Conservation (phyloP, 495 filamentous ascomycete genomes). For the Penicillium tannophilum region DNA sequence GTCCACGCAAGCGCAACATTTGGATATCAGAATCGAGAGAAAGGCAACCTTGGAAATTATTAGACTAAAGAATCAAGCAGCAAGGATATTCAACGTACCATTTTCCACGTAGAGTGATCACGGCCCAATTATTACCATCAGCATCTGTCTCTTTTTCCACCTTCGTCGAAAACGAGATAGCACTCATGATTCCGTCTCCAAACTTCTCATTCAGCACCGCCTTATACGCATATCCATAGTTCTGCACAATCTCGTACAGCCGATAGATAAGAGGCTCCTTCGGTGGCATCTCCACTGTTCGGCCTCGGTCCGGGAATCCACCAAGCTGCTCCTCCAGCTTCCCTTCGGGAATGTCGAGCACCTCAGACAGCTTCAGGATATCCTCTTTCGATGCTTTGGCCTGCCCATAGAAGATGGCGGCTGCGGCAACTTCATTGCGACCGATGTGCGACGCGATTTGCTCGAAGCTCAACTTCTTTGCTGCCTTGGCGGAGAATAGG, state of each 20-base stretch:
- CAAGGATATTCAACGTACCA: slow-evolving; percentile 57
- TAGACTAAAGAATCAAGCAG: neutral
- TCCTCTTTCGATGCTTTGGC: slow-evolving; percentile 79
- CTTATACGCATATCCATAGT: slow-evolving; percentile 97
- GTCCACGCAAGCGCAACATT: no score
- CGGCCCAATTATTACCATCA: slow-evolving; percentile 78
- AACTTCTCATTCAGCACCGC: slow-evolving; percentile 98
- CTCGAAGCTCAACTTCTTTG: slow-evolving; percentile 76
- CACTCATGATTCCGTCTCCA: slow-evolving; percentile 98
- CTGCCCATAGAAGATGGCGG: slow-evolving; percentile 95
- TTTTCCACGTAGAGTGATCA: slow-evolving; percentile 91
- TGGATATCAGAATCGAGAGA: slow-evolving; percentile 54
- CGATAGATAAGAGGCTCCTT: slow-evolving; percentile 92
- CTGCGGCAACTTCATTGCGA: slow-evolving; percentile 86
- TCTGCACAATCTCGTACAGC: slow-evolving; percentile 96
- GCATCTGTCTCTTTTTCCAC: slow-evolving; percentile 95
- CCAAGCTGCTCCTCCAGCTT: slow-evolving; percentile 62
- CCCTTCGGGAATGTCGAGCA: slow-evolving; percentile 64
- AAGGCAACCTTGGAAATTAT: slow-evolving; percentile 54
- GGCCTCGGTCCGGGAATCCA: slow-evolving; percentile 81
- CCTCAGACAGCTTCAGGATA: slow-evolving; percentile 65
- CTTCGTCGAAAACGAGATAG: slow-evolving; percentile 89
- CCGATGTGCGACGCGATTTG: slow-evolving; percentile 73
- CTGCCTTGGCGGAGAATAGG: slow-evolving; percentile 85
- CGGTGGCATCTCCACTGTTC: slow-evolving; percentile 89